Base-by-base conservation (phyloP, 1,284 basidiomycete genomes). In the Phenoliferia sp. region DNA sequence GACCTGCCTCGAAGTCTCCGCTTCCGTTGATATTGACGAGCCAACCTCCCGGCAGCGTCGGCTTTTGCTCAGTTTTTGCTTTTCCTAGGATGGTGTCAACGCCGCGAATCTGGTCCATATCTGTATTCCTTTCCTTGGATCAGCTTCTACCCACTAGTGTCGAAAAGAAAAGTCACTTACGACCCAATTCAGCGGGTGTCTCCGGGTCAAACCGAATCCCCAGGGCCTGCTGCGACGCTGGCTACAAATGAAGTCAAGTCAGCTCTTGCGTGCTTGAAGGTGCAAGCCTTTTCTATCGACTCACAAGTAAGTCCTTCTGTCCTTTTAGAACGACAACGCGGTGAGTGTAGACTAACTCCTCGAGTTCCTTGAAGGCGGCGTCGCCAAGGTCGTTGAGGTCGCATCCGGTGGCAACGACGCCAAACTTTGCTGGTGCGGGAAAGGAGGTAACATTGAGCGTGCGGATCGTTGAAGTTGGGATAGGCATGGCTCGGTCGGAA, bases 1-100 rank as follows among this genome's bases (percentile, higher is more conserved):
- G 59, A 1, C 58, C 59, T 5, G 58, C 63, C 28, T 60, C 34
- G 50, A 60, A 65, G 6, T 7, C 28, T 1, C 63, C 63, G 1
- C 22, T 26, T 22, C 63, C 63, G 63, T 65, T 65, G n/a, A 65
- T 28, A 52, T 65, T 65, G 58, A 65, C 29, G 5, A 60, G 17
- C 10, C 34, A 36, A 4, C 22, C 63, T 0, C 34, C 34, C 0
- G 58, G 28, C 34, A 65, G 26, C 0, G 33, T 54, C 1, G 59
- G 63, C 59, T 65, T 65, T 15, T 26, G 34, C 32, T 64, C 63
- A 3, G 12, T 59, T 17, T 36, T 32, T 10, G 57, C 57, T 2
- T 48, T 39, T 32, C 63, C 57, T 16, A 64, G 58, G 26, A 59
- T 35, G 16, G 63, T 59, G 44, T 44, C 39, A 4, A 35, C 15